phyloP scores from a whole-genome alignment of 2,329 filamentous ascomycete species.

The Lomentospora prolificans region DNA sequence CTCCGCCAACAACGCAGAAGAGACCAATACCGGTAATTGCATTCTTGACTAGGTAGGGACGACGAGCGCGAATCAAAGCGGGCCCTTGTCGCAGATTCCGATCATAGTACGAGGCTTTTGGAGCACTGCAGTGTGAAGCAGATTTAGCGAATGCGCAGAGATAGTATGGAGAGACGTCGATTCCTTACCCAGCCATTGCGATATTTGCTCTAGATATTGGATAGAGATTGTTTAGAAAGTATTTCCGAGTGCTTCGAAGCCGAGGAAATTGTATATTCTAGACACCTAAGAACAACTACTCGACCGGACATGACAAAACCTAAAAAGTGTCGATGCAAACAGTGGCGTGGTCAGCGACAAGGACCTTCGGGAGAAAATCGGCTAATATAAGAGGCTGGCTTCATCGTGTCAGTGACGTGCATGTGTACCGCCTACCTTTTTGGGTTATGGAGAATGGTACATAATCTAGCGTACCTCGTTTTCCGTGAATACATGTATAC shows the following conservation, averaged over 20 bases:
- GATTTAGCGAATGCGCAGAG: neutral
- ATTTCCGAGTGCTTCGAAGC: too few species aligned
- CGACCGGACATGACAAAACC: too few species aligned
- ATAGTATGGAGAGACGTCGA: neutral
- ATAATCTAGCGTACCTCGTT: neutral
- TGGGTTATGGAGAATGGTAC: neutral
- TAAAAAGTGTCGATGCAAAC: neutral
- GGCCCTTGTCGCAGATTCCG: slow-evolving; percentile 75
- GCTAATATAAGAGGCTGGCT: neutral
- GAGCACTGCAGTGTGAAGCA: slow-evolving; percentile 23
- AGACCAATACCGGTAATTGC: slow-evolving; percentile 69
- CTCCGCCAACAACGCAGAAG: slow-evolving; percentile 63
- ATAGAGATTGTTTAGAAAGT: too few species aligned
- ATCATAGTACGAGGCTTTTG: slow-evolving; percentile 76
- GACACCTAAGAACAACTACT: too few species aligned
- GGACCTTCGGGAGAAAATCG: neutral
- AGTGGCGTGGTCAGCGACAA: neutral
- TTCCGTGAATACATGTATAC: neutral
- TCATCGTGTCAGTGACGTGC: neutral
- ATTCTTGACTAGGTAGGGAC: slow-evolving; percentile 89
- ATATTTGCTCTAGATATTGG: neutral
- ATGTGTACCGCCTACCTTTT: neutral
- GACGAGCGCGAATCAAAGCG: slow-evolving; percentile 81
- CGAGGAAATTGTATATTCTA: too few species aligned
- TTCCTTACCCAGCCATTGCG: slow-evolving; percentile 1